These are phyloP conservation scores for Citrus maxima DNA, from an alignment of 345 rosid species.

Conservation along the genomic window DNA sequence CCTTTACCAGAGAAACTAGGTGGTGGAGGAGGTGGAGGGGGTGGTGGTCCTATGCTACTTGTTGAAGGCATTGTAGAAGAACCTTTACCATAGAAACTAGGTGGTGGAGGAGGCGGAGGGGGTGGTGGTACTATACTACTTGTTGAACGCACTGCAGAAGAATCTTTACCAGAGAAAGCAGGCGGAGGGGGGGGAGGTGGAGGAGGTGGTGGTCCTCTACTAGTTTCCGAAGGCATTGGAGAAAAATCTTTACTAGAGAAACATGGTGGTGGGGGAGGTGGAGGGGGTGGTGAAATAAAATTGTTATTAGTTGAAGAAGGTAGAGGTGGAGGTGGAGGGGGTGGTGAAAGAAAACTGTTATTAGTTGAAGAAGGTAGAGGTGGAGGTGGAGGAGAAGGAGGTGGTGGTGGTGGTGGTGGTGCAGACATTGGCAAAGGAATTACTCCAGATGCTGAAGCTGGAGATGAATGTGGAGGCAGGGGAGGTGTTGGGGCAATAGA, in stretches of 20 bases:
- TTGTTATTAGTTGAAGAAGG: neutral
- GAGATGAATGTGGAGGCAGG: slow-evolving; percentile 24
- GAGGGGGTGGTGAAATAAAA: neutral
- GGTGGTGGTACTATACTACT: neutral
- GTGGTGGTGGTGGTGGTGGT: slow-evolving; percentile 16
- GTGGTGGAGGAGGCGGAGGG: slow-evolving; percentile 22
- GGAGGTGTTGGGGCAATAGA: slow-evolving; percentile 27
- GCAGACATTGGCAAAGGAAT: slow-evolving; percentile 2
- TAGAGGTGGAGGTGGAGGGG: slow-evolving; percentile 11
- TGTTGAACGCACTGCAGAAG: neutral
- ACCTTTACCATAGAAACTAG: neutral
- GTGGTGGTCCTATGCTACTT: neutral
- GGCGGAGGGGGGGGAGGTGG: slow-evolving; percentile 12
- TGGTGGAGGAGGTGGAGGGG: slow-evolving; percentile 18
- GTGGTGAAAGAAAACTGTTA: slow-evolving; percentile 8
- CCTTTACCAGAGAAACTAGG: slow-evolving; percentile 12
- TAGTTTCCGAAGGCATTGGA: neutral
- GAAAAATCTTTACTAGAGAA: slow-evolving; percentile 13
- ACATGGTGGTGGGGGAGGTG: slow-evolving; percentile 14
- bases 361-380: slow-evolving; percentile 5
- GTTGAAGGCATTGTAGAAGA: neutral
- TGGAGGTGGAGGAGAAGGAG: slow-evolving; percentile 15
- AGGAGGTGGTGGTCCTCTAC: slow-evolving; percentile 16
- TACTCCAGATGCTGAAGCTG: neutral
- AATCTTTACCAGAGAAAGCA: slow-evolving; percentile 12